Evolutionary conservation across 1,284 basidiomycete species (phyloP), one percentile per base, ranked within the genome.

Genomic region (Gastroboletus turbinatus): DNA sequence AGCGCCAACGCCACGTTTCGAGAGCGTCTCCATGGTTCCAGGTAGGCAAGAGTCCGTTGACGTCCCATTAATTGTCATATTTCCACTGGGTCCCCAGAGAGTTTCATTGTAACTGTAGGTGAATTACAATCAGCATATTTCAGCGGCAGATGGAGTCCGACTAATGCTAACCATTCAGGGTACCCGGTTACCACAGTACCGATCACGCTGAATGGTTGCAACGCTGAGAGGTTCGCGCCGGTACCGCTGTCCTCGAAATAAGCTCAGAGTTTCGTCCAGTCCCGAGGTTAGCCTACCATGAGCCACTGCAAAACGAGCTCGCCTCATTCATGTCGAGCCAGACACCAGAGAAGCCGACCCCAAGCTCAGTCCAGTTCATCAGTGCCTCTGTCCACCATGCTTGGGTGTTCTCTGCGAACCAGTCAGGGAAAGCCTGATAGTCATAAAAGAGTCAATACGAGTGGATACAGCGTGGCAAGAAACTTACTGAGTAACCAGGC

Each of bases 241-340:
- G 81, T 80, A 36, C 84, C 83, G 60, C 84, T 81, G 46, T 29
- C 29, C 27, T 40, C 23, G 5, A 30, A 35, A 38, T 70, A 13
- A 69, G 46, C 13, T 27, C 13, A 39, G 1, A 46, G 27, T 3
- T 4, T 2, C 3, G n/a, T 23, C 7, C 5, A 7, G 48, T 14
- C 6, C 21, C 9, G 16, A 8, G 17, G n/a, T 35, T 50, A 17
- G 67, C 79, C 55, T 56, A 84, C 85, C 86, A 87, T 32, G 84
- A 84, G 30, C 80, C 76, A 51, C 79, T 74, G 66, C 85, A 87
- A 68, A 88, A 87, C 3, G 83, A 85, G 39, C 79, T 81, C 14
- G 78, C 75, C 61, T 88, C 86, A 52, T 88, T 88, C 85, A 90
- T 88, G 68, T 91, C 89, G 0, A 90, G 75, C 89, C 88, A 91